Evolutionary conservation across 202 grass and related monocot genomes (phyloP), one percentile per base, ranked within the genome.

Genomic region (Digitaria exilis): DNA sequence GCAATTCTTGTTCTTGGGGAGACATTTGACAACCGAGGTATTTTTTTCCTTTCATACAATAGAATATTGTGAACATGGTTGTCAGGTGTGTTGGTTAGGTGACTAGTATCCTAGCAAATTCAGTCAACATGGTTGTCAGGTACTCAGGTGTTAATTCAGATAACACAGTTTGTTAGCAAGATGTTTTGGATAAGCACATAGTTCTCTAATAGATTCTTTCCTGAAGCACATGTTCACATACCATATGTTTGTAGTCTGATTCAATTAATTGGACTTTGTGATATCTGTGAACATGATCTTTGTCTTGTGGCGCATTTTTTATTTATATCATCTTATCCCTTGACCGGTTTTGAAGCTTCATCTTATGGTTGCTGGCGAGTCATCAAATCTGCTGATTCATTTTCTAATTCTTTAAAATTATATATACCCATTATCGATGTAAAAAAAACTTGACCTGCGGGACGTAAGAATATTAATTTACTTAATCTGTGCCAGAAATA

Each of bases 1-100:
- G 90, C 69, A 67, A 83, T 98, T 78, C 85, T 98, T 92, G 93
- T 98, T 87, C 80, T 98, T 39, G 92, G 88, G 30, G 96, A 98
- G 84, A 87, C 92, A 80, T 98, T 98, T 92, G 96, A 95, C 82
- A 98, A 84, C 70, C 82, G 96, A 82, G 96, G 96, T 98, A 93
- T 44, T 84, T 81, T 84, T 81, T 46, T 76, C 67, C 65, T 79
- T 87, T 78, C 73, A 67, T 76, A 46, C 74, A 55, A 63, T 63
- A 57, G 14, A 75, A 64, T 37, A 37, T 37, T 37, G 35, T 6
- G 7, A 37, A 37, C 35, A 5, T 2, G 35, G 5, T 6, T 37
- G 5, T 37, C n/a, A 37, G 35, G 5, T 37, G 35, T 6, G 35
- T 37, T 37, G 35, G 35, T 37, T 37, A 37, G 35, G 35, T 37